Base-by-base conservation (phyloP, 768 basidiomycete genomes). In the Boletellus sp. region DNA sequence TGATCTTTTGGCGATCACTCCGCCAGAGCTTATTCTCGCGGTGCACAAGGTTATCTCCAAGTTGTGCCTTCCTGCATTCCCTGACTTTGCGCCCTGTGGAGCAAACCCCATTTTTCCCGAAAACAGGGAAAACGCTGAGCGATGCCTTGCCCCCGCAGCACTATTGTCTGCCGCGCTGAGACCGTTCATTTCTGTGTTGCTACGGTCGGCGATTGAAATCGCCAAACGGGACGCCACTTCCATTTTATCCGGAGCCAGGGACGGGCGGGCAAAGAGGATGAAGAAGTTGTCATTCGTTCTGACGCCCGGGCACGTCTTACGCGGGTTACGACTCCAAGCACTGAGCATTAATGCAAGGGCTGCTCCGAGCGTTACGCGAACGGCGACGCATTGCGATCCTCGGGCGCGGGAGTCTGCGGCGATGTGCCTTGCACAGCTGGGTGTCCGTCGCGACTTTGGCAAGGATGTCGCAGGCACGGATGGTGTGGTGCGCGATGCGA, bases 241-340 rank as follows among this genome's bases (percentile, higher is more conserved):
- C 4, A 42, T 56, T 45, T 50, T 45, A 20, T 57, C 59, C 17
- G 53, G 43, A 32, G 50, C 48, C 23, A 63, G 56, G 50, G 37
- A 42, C 23, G 50, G 53, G 24, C 57, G 62, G 24, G 47, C 60
- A 47, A 60, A 52, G 48, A 63, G 52, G 47, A 43, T n/a, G 50
- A 66, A 60, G 17, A 62, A 56, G 51, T 35, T 56, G 45, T 52
- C 58, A 9, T 57, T 64, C 11, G 42, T 71, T 39, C 58, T 76
- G 39, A 72, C 73, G 1, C 74, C 73, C 3, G 58, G 67, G 28
- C 74, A 76, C 50, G 47, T 76, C 37, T 45, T 73, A 42, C 70
- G 72, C n/a, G 74, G 72, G 31, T 50, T 75, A 33, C 53, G 54
- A 16, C 41, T 56, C 16, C 55, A 50, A 40, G 6, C 43, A 17